Percentiles rank a stretch among this genome's conserved stretches.
Conservation (phyloP, 1,139 yeast species). For the Wickerhamomyces sp. region DNA sequence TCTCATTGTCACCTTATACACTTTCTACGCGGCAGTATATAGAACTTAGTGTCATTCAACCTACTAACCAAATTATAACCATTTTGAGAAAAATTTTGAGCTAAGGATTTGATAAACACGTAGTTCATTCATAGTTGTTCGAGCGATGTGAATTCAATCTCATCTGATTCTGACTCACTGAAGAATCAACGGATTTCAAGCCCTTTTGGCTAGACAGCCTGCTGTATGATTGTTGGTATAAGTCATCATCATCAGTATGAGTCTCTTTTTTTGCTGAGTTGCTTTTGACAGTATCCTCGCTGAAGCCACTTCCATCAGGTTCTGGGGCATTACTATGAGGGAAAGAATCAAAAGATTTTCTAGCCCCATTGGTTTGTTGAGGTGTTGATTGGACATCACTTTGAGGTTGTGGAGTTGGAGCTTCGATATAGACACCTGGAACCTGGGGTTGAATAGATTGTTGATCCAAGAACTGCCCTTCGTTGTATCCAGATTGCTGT, state of each 20-base stretch:
- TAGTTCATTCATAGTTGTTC: neutral
- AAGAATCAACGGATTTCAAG: neutral
- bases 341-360: conserved; percentile 12
- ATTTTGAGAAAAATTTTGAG: neutral
- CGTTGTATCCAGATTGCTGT: conserved; percentile 5
- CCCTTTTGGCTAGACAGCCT: neutral
- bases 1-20: neutral
- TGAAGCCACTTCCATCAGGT: conserved; percentile 18
- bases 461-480: neutral
- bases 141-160: neutral
- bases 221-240: neutral
- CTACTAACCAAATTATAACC: neutral
- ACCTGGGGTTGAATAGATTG: neutral
- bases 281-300: conserved; percentile 19
- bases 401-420: conserved; percentile 7
- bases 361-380: conserved; percentile 3
- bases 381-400: conserved; percentile 2
- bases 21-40: too few species aligned
- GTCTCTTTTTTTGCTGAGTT: conserved; percentile 20
- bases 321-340: conserved; percentile 1
- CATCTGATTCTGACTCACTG: neutral
- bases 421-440: conserved; percentile 10
- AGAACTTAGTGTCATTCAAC: neutral
- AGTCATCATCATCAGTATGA: conserved; percentile 12
- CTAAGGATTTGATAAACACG: too few species aligned